Base-by-base conservation (phyloP, 768 basidiomycete species). In the Lactarius quietus region DNA sequence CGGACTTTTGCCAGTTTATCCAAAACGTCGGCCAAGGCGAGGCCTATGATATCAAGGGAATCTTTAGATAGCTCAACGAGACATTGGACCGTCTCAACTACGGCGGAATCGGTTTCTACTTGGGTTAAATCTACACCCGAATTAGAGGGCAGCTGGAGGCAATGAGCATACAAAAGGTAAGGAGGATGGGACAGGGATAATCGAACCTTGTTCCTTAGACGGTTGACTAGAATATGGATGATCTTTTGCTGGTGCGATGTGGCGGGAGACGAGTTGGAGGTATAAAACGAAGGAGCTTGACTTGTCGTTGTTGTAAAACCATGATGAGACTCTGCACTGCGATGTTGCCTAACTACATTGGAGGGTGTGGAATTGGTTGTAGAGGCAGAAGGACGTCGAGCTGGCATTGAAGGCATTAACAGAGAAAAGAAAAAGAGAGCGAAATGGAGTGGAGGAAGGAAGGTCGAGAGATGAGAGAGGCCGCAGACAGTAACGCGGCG, bases 1-100 rank as follows among this genome's bases (percentile, higher is more conserved):
- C 75, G 66, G 72, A 93, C 93, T 81, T 87, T 90, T 61, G 86
- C 82, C 38, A 95, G 76, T 43, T 86, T 84, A 68, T 95, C 92
- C 48, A 95, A 76, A 29, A 91, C 81, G 70, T 92, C 89, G 61
- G 86, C 84, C 54, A 97, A 77, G 6, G 86, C 86, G 79, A 86
- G 88, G 1, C 87, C 87, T 57, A 96, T 93, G 69, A 90, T 84
- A 72, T 93, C 87, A 64, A 94, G 75, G 12, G 89, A 87, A 68
- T 92, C 89, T 61, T 80, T 77, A 2, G 93, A 86, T 17, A 95
- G 82, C 53, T 92, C 86, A n/a, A 92, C 83, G 20, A 96, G 80
- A 15, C 92, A 85, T 68, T 89, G 84, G 45, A 95, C 84, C 9
- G 89, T 85, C 72, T 91, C 86, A 68, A 86, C 85, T 0, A 90